phyloP scores from a whole-genome alignment of 257 asterid species.

The Fraxinus pennsylvanica region DNA sequence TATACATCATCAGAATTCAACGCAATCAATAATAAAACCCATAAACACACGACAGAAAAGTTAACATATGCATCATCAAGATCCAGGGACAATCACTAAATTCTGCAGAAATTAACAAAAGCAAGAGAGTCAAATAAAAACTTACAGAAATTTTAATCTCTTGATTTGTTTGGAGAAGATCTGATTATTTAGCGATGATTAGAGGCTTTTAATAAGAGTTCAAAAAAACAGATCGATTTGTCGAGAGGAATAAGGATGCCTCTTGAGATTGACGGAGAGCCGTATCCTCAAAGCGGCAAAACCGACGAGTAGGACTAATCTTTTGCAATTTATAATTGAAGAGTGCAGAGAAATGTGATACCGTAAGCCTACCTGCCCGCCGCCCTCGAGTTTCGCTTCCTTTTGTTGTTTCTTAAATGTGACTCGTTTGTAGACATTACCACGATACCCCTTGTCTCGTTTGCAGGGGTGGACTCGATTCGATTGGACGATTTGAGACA shows the following conservation, averaged over 20 bases:
- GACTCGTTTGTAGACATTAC: too few relatives aligned
- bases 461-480: too few relatives aligned
- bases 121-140: background rate
- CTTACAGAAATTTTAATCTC: background rate
- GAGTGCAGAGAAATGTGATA: background rate
- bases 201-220: background rate
- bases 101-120: background rate
- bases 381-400: conserved; percentile 6
- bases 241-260: conserved; percentile 3
- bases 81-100: background rate
- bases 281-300: background rate
- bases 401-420: background rate
- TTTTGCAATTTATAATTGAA: background rate
- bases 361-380: conserved; percentile 2
- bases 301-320: background rate
- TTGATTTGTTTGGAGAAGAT: background rate
- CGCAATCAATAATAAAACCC: background rate
- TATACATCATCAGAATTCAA: background rate
- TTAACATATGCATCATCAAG: background rate
- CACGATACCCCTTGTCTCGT: too few relatives aligned
- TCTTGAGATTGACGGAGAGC: conserved; percentile 28
- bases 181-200: background rate
- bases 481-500: too few relatives aligned
- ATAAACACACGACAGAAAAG: background rate
- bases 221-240: background rate